A percentile compares a stretch with the other conserved stretches of the same genome.
These are phyloP conservation scores for Nicotiana undulata DNA, from an alignment of 257 asterid genomes.

Conservation along the genomic window DNA sequence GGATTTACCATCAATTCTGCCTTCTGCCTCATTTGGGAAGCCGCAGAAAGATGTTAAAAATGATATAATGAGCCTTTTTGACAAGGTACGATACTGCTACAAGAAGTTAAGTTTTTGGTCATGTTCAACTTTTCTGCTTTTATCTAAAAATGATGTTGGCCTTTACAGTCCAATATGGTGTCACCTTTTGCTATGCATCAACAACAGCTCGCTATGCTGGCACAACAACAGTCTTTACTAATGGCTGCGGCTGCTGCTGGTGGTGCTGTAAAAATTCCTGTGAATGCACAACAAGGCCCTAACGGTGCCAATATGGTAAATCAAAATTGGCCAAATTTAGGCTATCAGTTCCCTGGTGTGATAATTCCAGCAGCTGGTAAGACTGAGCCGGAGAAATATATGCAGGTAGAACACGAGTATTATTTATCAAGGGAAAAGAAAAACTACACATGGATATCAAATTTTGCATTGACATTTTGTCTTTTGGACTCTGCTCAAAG, in stretches of 20 bases:
- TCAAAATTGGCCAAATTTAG: slow-evolving; percentile 69
- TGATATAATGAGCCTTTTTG: slow-evolving; percentile 95
- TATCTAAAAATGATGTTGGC: neutral
- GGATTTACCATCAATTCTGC: slow-evolving; percentile 54
- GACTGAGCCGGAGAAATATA: slow-evolving; percentile 39
- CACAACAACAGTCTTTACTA: slow-evolving; percentile 74
- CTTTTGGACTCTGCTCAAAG: neutral
- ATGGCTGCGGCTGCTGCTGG: slow-evolving; percentile 75
- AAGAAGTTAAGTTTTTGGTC: neutral
- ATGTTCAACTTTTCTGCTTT: neutral
- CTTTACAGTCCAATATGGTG: slow-evolving; percentile 54
- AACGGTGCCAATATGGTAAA: slow-evolving; percentile 44
- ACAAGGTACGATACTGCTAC: slow-evolving; percentile 50
- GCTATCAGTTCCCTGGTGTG: slow-evolving; percentile 69
- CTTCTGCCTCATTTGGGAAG: slow-evolving; percentile 34
- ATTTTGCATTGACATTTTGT: neutral
- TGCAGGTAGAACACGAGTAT: slow-evolving; percentile 49
- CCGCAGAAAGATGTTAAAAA: slow-evolving; percentile 74
- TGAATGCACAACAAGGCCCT: slow-evolving; percentile 40
- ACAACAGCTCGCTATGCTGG: slow-evolving; percentile 83
- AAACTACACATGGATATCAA: neutral
- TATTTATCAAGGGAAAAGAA: neutral
- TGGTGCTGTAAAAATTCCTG: slow-evolving; percentile 40
- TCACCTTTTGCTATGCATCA: slow-evolving; percentile 71
- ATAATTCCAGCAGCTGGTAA: slow-evolving; percentile 55